Percentiles rank a stretch among this genome's conserved stretches.
phyloP scores from a whole-genome alignment of 225 moss, liverwort and hornwort species.

The Pseudisothecium myosuroides region DNA sequence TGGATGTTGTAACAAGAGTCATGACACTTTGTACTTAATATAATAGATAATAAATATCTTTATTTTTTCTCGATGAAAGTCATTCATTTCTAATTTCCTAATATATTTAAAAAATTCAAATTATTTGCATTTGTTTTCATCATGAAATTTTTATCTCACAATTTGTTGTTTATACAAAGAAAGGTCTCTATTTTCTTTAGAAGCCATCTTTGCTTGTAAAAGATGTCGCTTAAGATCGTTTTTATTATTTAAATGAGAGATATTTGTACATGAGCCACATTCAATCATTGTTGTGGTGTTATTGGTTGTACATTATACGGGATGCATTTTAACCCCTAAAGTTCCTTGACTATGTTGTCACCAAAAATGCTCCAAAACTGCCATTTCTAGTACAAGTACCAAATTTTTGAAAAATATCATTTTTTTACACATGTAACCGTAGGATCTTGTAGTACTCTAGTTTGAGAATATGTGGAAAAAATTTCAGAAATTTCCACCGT shows the following conservation, averaged over 20 bases:
- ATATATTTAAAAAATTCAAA: neutral
- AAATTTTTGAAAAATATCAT: too few relatives aligned
- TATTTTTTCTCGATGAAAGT: neutral
- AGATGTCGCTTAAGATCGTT: neutral
- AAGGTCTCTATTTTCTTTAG: neutral
- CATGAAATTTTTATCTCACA: neutral
- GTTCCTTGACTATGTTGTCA: too few relatives aligned
- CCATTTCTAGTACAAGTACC: too few relatives aligned
- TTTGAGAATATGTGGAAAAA: too few relatives aligned
- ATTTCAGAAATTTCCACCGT: too few relatives aligned
- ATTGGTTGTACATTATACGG: rapidly evolving
- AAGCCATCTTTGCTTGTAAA: neutral
- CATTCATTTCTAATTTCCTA: neutral
- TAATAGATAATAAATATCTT: neutral
- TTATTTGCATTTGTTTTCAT: neutral
- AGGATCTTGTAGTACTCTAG: too few relatives aligned
- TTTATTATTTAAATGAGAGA: neutral
- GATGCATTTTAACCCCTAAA: too few relatives aligned
- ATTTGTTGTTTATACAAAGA: neutral
- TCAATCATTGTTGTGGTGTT: neutral
- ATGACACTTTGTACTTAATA: rapidly evolving
- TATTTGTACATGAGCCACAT: neutral
- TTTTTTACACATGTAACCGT: too few relatives aligned
- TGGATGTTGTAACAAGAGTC: rapidly evolving
- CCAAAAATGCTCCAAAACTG: too few relatives aligned